Conservation (phyloP, 352 stramenopile genomes). For the Phytophthora europaea region DNA sequence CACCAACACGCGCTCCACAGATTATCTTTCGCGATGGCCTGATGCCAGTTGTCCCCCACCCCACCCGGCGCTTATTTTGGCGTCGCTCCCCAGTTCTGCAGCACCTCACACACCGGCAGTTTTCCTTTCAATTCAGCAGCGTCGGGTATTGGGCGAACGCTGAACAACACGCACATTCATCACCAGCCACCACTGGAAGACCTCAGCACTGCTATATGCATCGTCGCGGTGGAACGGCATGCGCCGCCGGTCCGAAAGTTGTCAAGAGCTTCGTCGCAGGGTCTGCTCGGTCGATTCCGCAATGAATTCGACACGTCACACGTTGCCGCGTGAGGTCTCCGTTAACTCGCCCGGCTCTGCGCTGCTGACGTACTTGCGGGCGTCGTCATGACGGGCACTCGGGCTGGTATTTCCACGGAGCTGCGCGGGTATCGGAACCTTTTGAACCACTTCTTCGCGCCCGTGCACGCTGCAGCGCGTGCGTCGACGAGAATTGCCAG, state of each 20-base stretch:
- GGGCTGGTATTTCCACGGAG: background rate
- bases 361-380: slow-evolving; percentile 8
- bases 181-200: background rate
- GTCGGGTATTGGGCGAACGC: no score
- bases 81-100: no score
- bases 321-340: slow-evolving; percentile 1
- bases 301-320: background rate
- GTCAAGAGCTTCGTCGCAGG: background rate
- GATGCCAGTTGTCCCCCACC: no score
- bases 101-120: no score
- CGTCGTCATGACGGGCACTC: background rate
- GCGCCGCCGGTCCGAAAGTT: no score
- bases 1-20: no score
- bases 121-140: no score
- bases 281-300: background rate
- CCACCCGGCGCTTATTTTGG: no score
- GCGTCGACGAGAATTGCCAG: background rate
- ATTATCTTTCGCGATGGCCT: no score
- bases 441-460: slow-evolving; percentile 1
- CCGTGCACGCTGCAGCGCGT: background rate
- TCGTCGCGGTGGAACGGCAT: background rate
- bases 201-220: background rate
- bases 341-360: slow-evolving; percentile 5
- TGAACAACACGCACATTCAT: background rate
- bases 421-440: background rate